Conservation (phyloP, 140 eudicot genomes). For the Anethum foeniculum region DNA sequence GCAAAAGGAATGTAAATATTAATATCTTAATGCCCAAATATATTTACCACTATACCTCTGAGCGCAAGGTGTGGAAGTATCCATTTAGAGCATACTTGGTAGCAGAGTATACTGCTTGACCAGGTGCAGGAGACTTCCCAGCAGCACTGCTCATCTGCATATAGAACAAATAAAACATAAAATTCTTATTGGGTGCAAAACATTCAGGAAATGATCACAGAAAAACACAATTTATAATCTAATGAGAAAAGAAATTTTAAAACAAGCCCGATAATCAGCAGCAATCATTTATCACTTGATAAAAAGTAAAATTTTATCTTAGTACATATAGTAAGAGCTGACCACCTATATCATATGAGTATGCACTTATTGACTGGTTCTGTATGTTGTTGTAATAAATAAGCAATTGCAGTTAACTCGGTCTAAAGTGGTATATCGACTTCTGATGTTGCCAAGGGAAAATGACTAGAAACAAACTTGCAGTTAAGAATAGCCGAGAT, state of each 20-base stretch:
- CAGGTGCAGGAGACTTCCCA: constrained; percentile 95
- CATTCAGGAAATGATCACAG: not conserved
- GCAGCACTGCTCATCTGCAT: constrained; percentile 98
- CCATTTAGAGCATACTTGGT: constrained; percentile 90
- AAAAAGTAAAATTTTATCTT: not conserved
- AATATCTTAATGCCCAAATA: not conserved
- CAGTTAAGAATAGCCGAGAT: not conserved
- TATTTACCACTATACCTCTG: constrained; percentile 53
- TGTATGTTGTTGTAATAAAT: not conserved
- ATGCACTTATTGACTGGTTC: not conserved
- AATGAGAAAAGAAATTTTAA: not conserved
- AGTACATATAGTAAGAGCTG: not conserved
- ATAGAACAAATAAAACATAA: not conserved
- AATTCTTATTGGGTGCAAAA: not conserved
- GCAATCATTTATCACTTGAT: not conserved
- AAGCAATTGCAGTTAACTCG: not conserved
- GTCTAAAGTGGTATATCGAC: not conserved
- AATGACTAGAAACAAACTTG: constrained; percentile 7
- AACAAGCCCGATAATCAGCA: not conserved
- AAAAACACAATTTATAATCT: not conserved
- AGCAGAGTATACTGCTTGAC: constrained; percentile 91
- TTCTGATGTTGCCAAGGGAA: not conserved
- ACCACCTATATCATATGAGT: not conserved
- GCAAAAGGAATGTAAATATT: not conserved
- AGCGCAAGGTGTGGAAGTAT: constrained; percentile 79